Evolutionary conservation across 768 basidiomycete genomes (phyloP), one percentile per base, ranked within the genome.

Genomic region (Hygrocybe punicea): DNA sequence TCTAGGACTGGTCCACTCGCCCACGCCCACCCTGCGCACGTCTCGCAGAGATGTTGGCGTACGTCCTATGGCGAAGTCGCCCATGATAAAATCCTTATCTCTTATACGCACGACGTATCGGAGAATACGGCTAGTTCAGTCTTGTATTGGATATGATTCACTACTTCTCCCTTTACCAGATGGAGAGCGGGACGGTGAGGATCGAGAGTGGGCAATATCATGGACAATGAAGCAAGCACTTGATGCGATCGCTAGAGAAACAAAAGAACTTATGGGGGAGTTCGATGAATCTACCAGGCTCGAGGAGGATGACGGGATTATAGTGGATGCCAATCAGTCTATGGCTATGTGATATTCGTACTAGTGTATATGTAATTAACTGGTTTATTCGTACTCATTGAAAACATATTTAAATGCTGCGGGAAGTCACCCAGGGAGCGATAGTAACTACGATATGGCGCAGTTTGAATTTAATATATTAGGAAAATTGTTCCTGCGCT

Each of bases 81-180:
- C 73, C 21, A 75, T 73, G 23, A 75, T 89, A 40, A 78, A 75
- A 58, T 84, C 83, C 1, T 49, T 75, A 5, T 64, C 73, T 17
- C 79, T 90, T 2, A 72, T 82, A n/a, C 75, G 73, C 35, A 77
- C 73, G 35, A 88, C 86, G 13, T 86, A 85, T 63, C 75, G 75
- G 34, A 74, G 86, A 25, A 81, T 90, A 23, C 75, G 87, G 17
- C 67, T 79, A 2, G 84, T 86, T 21, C 87, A 89, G 69, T 73
- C 72, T 11, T 78, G 75, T 52, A 78, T 88, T 77, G 87, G 87
- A 2, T 89, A 88, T 66, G 74, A 79, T 14, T 45, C 61, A 6
- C 66, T 73, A 4, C 67, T 87, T 25, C 70, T 89, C 7, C 84
- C 84, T 10, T 59, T 81, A 45, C 77, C 77, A 8, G 59, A 63